Evolutionary conservation across 2,329 filamentous ascomycete species (phyloP), one percentile per base, ranked within the genome.

Genomic region (Cytospora chrysosperma): DNA sequence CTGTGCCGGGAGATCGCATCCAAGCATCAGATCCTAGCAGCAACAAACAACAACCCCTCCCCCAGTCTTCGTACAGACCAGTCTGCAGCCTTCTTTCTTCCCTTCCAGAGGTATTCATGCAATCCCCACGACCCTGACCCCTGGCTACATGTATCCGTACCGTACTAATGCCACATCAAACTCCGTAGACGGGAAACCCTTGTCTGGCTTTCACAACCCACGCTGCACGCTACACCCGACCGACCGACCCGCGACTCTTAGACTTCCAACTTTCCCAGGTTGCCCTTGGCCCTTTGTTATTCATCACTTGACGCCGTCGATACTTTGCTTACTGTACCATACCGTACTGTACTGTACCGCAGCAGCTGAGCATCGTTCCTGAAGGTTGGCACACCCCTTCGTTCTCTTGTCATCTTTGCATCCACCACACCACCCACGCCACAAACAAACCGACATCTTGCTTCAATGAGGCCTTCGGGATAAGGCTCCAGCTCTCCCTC

Each of bases 381-480:
- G 17, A 47, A 47, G 43, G 43, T 47, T 47, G 43, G 43, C 43
- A 47, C 43, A 47, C 40, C 17, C n/a, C 7, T 43, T 43, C 51
- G 26, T 54, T 34, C 27, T 17, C 15, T 17, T 34, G 43, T 34
- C 27, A 34, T 34, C 32, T 34, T 34, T 34, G 32, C 32, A 13
- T 34, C 12, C 32, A 34, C 32, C 12, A 34, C 28, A 24, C 26
- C 50, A 53, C 30, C 50, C 49, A 47, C 32, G 4, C 28, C 26
- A 26, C 30, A 37, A 15, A 43, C 53, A 27, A 40, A 34, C 47
- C 49, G 43, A 50, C 63, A 56, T 59, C 53, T 58, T 61, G 43
- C 62, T 52, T 47, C 43, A 53, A 65, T 65, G 64, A 65, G 56
- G 61, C 49, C 54, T 53, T 59, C 43, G 64, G 57, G 57, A 64